Percentiles rank a stretch among this genome's conserved stretches.
These are phyloP conservation scores for Cardamine occulta DNA, from an alignment of 345 rosid genomes.

Conservation along the genomic window DNA sequence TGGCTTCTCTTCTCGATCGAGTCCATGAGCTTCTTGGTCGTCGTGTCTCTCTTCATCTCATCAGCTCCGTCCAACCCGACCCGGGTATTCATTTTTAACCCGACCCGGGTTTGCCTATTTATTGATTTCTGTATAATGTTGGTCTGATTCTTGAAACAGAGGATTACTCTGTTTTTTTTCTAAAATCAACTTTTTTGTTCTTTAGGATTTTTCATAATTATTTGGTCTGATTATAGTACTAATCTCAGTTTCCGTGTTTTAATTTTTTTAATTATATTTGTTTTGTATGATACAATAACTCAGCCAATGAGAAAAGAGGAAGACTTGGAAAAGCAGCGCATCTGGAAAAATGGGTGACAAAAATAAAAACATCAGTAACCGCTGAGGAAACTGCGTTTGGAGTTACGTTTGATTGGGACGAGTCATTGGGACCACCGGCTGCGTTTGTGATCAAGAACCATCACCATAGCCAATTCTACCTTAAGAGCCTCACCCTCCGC, in stretches of 20 bases:
- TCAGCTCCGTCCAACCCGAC: constrained; percentile 58
- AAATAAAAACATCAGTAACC: constrained; percentile 49
- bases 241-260: not conserved
- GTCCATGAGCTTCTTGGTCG: constrained; percentile 67
- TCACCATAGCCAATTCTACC: constrained; percentile 73
- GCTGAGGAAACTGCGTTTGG: constrained; percentile 58
- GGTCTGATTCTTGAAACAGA: constrained; percentile 6
- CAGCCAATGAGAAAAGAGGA: constrained; percentile 57
- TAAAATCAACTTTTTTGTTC: not conserved
- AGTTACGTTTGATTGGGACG: constrained; percentile 72
- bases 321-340: constrained; percentile 64
- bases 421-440: constrained; percentile 65
- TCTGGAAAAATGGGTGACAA: constrained; percentile 69
- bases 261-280: not conserved
- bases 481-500: constrained; percentile 60
- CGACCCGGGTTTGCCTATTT: constrained; percentile 20
- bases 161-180: constrained; percentile 17
- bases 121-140: not conserved
- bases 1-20: constrained; percentile 71
- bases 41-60: constrained; percentile 68
- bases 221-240: not conserved
- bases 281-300: not conserved
- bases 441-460: constrained; percentile 70
- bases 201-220: not conserved
- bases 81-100: constrained; percentile 53